These are phyloP conservation scores for Rubia tinctorum DNA, from an alignment of 305 asterid species.

Conservation along the genomic window DNA sequence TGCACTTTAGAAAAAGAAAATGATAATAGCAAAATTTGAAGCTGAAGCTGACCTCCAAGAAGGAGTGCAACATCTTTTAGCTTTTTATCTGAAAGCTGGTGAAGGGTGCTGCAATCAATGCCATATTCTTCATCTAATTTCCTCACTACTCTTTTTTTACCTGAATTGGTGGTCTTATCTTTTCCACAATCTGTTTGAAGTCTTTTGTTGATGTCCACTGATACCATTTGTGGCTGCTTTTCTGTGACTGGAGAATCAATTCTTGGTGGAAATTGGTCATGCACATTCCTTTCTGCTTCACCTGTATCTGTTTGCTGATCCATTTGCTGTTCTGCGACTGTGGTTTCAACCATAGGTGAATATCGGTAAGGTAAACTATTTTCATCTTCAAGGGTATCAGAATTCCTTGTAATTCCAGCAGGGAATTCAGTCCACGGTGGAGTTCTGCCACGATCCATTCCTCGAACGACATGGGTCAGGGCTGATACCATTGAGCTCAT, in stretches of 20 bases:
- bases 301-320: background rate
- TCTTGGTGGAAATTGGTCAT: background rate
- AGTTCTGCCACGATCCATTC: background rate
- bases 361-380: background rate
- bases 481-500: no score
- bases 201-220: background rate
- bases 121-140: constrained; percentile 1
- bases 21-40: background rate
- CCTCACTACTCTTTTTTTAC: background rate
- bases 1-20: background rate
- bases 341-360: background rate
- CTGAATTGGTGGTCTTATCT: background rate
- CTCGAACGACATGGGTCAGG: no score
- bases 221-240: background rate
- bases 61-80: background rate
- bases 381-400: background rate
- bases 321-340: background rate
- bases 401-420: background rate
- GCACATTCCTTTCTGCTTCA: constrained; percentile 1
- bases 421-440: background rate
- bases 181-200: background rate
- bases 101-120: background rate
- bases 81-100: background rate
- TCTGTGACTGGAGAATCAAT: background rate
- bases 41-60: constrained; percentile 4